Percentiles rank a stretch among this genome's conserved stretches.
phyloP scores from a whole-genome alignment of 1,284 basidiomycete species.

The Ustilago sp. region DNA sequence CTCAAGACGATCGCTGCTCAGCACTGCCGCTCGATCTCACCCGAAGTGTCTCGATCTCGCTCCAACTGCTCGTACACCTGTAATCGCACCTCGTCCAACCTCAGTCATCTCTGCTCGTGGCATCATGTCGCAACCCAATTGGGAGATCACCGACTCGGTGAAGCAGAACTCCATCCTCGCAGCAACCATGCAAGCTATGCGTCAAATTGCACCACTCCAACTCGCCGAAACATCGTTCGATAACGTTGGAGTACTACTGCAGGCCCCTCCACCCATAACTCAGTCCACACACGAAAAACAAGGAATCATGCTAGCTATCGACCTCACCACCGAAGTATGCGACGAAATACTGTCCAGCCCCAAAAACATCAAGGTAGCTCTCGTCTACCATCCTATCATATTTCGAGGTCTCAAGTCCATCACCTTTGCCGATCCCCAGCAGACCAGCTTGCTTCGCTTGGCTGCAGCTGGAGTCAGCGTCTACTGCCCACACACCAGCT shows the following conservation, averaged over 20 bases:
- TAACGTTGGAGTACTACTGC: slow-evolving; percentile 66
- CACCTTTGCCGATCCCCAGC: slow-evolving; percentile 82
- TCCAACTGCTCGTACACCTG: neutral
- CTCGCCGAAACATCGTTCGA: slow-evolving; percentile 65
- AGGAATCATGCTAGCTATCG: slow-evolving; percentile 64
- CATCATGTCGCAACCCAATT: slow-evolving; percentile 42
- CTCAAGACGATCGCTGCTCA: slow-evolving; percentile 2
- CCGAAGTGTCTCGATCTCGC: neutral
- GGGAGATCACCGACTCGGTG: slow-evolving; percentile 48
- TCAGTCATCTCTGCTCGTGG: slow-evolving; percentile 1
- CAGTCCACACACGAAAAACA: slow-evolving; percentile 19
- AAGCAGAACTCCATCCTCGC: slow-evolving; percentile 34
- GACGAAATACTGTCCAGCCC: slow-evolving; percentile 59
- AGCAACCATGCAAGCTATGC: slow-evolving; percentile 40
- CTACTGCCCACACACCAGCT: slow-evolving; percentile 86
- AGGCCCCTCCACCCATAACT: slow-evolving; percentile 23
- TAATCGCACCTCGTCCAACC: neutral
- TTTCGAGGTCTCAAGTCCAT: slow-evolving; percentile 83
- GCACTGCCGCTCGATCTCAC: neutral
- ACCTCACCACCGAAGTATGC: slow-evolving; percentile 63
- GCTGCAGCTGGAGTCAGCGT: slow-evolving; percentile 84
- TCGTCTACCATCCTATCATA: slow-evolving; percentile 82
- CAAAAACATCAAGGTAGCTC: slow-evolving; percentile 73
- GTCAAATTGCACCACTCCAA: slow-evolving; percentile 53
- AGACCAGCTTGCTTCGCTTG: slow-evolving; percentile 81